Conservation (phyloP, 768 basidiomycete species). For the Roridomyces roridus region DNA sequence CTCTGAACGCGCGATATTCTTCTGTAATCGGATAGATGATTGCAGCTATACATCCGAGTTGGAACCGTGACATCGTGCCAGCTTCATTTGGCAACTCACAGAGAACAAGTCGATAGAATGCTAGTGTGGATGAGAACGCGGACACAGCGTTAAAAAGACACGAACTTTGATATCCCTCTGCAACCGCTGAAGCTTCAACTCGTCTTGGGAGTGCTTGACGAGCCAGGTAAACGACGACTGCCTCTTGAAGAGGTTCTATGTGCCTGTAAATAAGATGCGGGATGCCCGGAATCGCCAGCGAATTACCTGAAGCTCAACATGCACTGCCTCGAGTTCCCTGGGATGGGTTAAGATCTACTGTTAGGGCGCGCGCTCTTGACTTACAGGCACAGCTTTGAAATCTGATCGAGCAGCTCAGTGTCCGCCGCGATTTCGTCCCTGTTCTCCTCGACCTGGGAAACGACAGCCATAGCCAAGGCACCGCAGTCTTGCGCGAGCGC, state of each 20-base stretch:
- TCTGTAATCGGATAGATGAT: slow-evolving; percentile 15
- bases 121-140: too few relatives aligned
- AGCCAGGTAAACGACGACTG: slow-evolving; percentile 22
- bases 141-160: not conserved
- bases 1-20: slow-evolving; percentile 13
- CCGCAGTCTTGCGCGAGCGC: slow-evolving; percentile 25
- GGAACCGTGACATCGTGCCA: too few relatives aligned
- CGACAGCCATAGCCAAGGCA: slow-evolving; percentile 16
- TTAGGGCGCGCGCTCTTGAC: slow-evolving; percentile 4
- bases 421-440: slow-evolving; percentile 14
- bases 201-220: slow-evolving; percentile 23
- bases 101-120: slow-evolving; percentile 27
- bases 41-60: slow-evolving; percentile 9
- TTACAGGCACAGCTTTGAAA: slow-evolving; percentile 26
- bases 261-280: not conserved
- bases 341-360: slow-evolving; percentile 14
- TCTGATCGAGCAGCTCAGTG: slow-evolving; percentile 21
- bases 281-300: not conserved
- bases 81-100: slow-evolving; percentile 11
- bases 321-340: slow-evolving; percentile 24
- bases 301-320: slow-evolving; percentile 20
- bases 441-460: slow-evolving; percentile 18
- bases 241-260: slow-evolving; percentile 19
- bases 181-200: slow-evolving; percentile 17
- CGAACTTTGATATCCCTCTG: slow-evolving; percentile 21